phyloP scores from a whole-genome alignment of 768 basidiomycete species.

The Cystofilobasidium macerans region DNA sequence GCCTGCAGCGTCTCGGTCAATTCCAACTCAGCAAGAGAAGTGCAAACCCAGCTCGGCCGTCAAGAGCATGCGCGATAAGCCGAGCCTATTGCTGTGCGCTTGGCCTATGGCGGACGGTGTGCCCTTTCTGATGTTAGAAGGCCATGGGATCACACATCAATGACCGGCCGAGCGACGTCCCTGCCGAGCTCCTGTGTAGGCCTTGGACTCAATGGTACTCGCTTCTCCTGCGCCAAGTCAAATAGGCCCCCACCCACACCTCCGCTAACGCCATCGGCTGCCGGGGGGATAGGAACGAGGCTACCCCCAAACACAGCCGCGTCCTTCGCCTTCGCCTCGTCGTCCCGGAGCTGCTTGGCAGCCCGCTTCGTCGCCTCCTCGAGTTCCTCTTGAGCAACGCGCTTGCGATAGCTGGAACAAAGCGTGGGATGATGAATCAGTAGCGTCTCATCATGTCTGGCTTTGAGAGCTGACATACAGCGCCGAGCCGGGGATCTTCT shows the following conservation, averaged over 20 bases:
- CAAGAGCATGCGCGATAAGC: no score
- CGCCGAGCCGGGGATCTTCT: conserved; percentile 76
- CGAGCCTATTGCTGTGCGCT: no score
- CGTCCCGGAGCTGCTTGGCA: conserved; percentile 15
- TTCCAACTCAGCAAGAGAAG: no score
- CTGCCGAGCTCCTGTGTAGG: neutral
- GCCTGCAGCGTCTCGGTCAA: no score
- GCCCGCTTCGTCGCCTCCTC: conserved; percentile 33
- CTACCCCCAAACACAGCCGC: conserved; percentile 25
- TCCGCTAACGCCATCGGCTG: neutral
- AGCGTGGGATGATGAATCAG: neutral
- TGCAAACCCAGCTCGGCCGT: no score
- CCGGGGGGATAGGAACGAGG: neutral
- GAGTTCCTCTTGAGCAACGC: conserved; percentile 34
- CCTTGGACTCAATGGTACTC: neutral
- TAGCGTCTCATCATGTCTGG: neutral
- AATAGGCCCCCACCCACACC: neutral
- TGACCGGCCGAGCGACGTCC: neutral
- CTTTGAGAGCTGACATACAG: conserved; percentile 32
- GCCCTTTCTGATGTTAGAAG: no score
- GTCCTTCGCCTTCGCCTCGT: conserved; percentile 17
- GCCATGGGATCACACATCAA: neutral
- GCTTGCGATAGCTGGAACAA: conserved; percentile 37
- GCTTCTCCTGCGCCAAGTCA: neutral
- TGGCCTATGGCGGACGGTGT: no score